Evolutionary conservation across 2,329 filamentous ascomycete species (phyloP), one percentile per base, ranked within the genome.

Genomic region (Leptosphaerulina australis): DNA sequence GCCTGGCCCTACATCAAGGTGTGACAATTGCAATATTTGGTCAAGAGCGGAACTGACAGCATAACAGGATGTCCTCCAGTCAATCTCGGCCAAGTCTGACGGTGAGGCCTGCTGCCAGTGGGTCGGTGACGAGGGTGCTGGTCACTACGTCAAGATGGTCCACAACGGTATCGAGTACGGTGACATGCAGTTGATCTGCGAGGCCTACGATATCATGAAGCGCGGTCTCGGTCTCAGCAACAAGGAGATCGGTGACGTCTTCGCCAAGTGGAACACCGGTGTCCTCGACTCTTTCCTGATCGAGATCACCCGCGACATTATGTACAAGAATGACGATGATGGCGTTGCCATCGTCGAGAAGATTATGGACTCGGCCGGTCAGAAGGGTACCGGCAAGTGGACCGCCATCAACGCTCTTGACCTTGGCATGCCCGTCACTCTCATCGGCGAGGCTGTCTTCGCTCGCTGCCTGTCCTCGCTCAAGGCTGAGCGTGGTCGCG

Each of bases 131-230:
- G 91, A 97, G 79, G 94, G 94, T 86, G 90, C 94, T 80, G 94
- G 94, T 69, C 94, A 99, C 87, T 99, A 97, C 84, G 93, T 99
- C 83, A 99, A 99, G 90, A 99, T 99, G 94, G 94, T 99, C 60
- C 94, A 99, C 88, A 99, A 99, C 81, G 94, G 94, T 85, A 99
- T 99, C 70, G 94, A 99, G 82, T 99, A 99, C 77, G 94, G 94
- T 86, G 94, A 99, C 82, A 99, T 99, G 94, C 94, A 99, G 84
- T 85, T 99, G 72, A 99, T 99, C 76, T 95, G 88, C 79, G 94
- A 99, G 87, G 94, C 94, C 69, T 99, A 99, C 81, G 94, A 99
- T 77, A 96, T 99, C 81, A 90, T 99, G 88, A 97, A 97, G 87
- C 93, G 94, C 66, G 94, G 92, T 76, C 86, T 99, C 36, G 91